Evolutionary conservation across 345 rosid species (phyloP).

Genomic region (Corchorus capsularis): DNA sequence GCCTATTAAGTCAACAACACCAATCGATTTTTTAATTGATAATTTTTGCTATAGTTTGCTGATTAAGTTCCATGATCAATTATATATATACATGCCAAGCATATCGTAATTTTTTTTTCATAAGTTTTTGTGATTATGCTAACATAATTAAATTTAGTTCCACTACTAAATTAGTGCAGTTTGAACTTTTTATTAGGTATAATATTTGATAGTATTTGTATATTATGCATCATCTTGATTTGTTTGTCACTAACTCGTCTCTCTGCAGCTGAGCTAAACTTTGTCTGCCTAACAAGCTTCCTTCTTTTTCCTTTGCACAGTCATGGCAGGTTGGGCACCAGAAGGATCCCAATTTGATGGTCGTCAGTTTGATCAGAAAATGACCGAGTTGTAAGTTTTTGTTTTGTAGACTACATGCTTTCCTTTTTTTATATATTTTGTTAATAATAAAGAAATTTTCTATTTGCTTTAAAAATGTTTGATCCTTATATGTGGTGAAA

Average conservation of each 20-base stretch:
- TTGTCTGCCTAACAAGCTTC: not conserved
- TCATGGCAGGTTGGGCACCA: constrained; percentile 72
- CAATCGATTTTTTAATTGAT: no score
- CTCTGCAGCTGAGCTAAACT: not conserved
- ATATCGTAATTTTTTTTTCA: not conserved
- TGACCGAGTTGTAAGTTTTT: constrained; percentile 74
- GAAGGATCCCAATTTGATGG: constrained; percentile 82
- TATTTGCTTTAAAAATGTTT: not conserved
- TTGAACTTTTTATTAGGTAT: not conserved
- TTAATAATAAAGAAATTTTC: not conserved
- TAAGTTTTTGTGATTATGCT: not conserved
- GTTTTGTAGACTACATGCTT: constrained; percentile 1
- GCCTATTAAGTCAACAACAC: no score
- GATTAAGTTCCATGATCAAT: no score
- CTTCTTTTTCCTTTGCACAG: constrained; percentile 29
- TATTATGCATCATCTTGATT: not conserved
- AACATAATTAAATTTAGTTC: no score
- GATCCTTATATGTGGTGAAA: not conserved
- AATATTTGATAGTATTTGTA: not conserved
- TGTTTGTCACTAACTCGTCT: not conserved
- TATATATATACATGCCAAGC: no score
- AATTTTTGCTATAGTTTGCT: no score
- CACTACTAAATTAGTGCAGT: not conserved
- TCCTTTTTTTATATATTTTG: not conserved
- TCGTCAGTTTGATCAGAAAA: constrained; percentile 66